Evolutionary conservation across 2,329 filamentous ascomycete species (phyloP).

Genomic region (Penicillium sp.): DNA sequence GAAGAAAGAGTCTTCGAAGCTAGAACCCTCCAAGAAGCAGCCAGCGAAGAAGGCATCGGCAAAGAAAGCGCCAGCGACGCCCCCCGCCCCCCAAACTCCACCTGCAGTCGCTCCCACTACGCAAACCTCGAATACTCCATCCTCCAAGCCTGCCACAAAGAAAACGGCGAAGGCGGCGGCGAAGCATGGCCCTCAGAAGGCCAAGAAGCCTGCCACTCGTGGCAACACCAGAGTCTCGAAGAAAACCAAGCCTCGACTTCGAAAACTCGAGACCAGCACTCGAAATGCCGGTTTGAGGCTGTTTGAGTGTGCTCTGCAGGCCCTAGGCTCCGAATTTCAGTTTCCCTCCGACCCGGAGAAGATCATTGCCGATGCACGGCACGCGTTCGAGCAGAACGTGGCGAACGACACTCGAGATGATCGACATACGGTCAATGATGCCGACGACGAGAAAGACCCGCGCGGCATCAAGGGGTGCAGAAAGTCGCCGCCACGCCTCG

Average conservation of each 20-base stretch:
- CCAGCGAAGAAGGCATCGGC: background rate
- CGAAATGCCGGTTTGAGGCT: slow-evolving; percentile 8
- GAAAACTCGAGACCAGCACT: slow-evolving; percentile 5
- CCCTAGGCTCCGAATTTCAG: slow-evolving; percentile 10
- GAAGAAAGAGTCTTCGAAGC: too few species aligned
- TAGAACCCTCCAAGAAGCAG: background rate
- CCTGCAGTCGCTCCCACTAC: background rate
- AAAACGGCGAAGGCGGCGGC: background rate
- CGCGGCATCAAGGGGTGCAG: background rate
- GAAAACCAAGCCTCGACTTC: background rate
- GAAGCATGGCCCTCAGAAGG: background rate
- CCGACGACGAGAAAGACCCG: background rate
- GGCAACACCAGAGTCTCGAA: background rate
- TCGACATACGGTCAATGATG: background rate
- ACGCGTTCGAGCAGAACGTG: slow-evolving; percentile 2
- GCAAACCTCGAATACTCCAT: background rate
- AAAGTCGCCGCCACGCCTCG: background rate
- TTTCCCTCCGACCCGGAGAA: slow-evolving; percentile 6
- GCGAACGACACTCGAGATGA: slow-evolving; percentile 1
- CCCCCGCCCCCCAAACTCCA: background rate
- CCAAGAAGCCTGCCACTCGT: slow-evolving; percentile 1
- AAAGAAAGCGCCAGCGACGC: background rate
- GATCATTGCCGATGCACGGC: slow-evolving; percentile 7
- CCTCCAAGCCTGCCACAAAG: too few species aligned
- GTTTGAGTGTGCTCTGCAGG: slow-evolving; percentile 6